phyloP scores from a whole-genome alignment of 805 yeast species.

The Cyberlindnera suaveolens region DNA sequence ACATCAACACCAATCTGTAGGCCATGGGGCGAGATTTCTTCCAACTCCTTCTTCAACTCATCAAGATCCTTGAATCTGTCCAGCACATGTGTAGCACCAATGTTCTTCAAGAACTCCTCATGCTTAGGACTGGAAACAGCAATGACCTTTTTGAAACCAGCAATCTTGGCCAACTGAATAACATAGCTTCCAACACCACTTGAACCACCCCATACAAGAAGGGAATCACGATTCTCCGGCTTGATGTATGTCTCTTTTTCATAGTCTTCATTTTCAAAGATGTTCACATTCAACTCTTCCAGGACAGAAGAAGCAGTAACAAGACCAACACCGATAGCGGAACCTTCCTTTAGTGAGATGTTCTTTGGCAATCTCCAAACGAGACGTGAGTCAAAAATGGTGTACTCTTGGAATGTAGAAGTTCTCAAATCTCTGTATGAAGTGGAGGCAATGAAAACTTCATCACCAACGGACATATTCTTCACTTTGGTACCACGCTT shows the following conservation, averaged over 20 bases:
- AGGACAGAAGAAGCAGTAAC: slow-evolving; percentile 36
- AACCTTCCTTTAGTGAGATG: slow-evolving; percentile 32
- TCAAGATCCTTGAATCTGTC: slow-evolving; percentile 28
- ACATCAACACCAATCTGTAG: slow-evolving; percentile 37
- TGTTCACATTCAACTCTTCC: slow-evolving; percentile 21
- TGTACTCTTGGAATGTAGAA: slow-evolving; percentile 41
- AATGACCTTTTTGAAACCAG: slow-evolving; percentile 32
- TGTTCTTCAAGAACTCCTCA: slow-evolving; percentile 25
- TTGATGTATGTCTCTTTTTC: slow-evolving; percentile 4
- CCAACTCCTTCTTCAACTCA: slow-evolving; percentile 17
- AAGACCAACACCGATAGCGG: slow-evolving; percentile 42
- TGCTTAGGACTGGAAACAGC: slow-evolving; percentile 40
- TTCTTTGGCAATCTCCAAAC: slow-evolving; percentile 37
- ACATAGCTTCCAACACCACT: slow-evolving; percentile 40
- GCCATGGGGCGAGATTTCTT: slow-evolving; percentile 22
- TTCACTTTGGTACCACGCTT: slow-evolving; percentile 30
- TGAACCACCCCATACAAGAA: slow-evolving; percentile 44
- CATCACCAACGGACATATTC: slow-evolving; percentile 27
- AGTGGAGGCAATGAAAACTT: slow-evolving; percentile 40
- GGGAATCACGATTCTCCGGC: slow-evolving; percentile 12
- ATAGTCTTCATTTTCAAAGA: slow-evolving; percentile 12
- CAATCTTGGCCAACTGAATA: slow-evolving; percentile 35
- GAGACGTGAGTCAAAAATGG: slow-evolving; percentile 37
- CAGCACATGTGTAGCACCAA: slow-evolving; percentile 40
- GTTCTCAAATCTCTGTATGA: slow-evolving; percentile 41